These are phyloP conservation scores for Colletotrichum paranaense DNA, from an alignment of 2,329 filamentous ascomycete species.

Conservation along the genomic window DNA sequence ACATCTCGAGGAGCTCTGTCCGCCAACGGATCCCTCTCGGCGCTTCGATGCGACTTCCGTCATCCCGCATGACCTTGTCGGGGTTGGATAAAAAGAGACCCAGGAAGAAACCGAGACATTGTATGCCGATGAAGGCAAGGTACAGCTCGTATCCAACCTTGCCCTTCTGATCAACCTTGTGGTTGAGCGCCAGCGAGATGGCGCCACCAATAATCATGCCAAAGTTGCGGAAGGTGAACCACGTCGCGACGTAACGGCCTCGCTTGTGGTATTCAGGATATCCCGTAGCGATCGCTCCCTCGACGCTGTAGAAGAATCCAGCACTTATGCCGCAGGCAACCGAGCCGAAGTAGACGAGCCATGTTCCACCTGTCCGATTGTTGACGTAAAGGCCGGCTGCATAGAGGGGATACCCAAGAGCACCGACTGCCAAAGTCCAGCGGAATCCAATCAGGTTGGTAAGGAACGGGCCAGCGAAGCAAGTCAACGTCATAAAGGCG, in stretches of 20 bases:
- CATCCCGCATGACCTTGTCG: slow-evolving; percentile 54
- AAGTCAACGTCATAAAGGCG: slow-evolving; percentile 56
- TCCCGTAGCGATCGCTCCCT: slow-evolving; percentile 72
- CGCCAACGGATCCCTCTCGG: slow-evolving; percentile 38
- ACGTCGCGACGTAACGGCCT: slow-evolving; percentile 66
- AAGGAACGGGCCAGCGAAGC: slow-evolving; percentile 51
- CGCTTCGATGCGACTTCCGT: slow-evolving; percentile 50
- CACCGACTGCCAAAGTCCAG: slow-evolving; percentile 53
- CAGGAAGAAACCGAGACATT: slow-evolving; percentile 55
- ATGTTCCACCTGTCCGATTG: slow-evolving; percentile 63
- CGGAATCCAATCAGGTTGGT: slow-evolving; percentile 51
- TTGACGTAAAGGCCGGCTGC: slow-evolving; percentile 67
- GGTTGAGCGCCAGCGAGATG: slow-evolving; percentile 61
- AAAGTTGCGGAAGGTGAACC: slow-evolving; percentile 53
- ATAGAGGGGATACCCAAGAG: slow-evolving; percentile 72
- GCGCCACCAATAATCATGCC: slow-evolving; percentile 61
- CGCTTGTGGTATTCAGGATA: slow-evolving; percentile 73
- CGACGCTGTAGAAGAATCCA: slow-evolving; percentile 76
- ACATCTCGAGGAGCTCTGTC: slow-evolving; percentile 47
- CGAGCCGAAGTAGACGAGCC: slow-evolving; percentile 52
- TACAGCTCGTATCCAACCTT: slow-evolving; percentile 53
- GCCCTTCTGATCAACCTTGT: slow-evolving; percentile 47
- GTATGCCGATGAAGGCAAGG: slow-evolving; percentile 58
- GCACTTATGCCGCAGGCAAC: slow-evolving; percentile 64
- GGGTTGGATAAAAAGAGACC: slow-evolving; percentile 56